phyloP scores from a whole-genome alignment of 208 protist genomes.

The Leishmania amazonensis region DNA sequence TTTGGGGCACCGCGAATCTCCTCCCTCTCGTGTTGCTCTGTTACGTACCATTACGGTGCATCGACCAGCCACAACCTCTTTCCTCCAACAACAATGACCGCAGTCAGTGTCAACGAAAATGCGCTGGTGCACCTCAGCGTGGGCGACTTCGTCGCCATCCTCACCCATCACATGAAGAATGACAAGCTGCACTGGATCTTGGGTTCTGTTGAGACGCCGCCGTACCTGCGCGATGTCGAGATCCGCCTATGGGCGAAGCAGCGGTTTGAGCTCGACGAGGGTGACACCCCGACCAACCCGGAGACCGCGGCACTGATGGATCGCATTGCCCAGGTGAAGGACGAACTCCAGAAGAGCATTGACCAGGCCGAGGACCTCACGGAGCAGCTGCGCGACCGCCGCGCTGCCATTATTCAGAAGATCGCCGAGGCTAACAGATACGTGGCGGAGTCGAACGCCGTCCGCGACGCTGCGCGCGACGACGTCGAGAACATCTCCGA shows the following conservation, averaged over 20 bases:
- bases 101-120: conserved; percentile 28
- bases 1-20: neutral
- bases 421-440: conserved; percentile 64
- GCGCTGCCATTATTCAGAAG: conserved; percentile 56
- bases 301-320: conserved; percentile 68
- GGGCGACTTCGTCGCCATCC: conserved; percentile 76
- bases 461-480: conserved; percentile 54
- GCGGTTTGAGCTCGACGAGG: conserved; percentile 42
- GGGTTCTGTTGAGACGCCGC: conserved; percentile 65
- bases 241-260: conserved; percentile 73
- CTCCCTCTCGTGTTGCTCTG: neutral
- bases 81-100: conserved; percentile 10
- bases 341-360: conserved; percentile 66
- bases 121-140: conserved; percentile 55
- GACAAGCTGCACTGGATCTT: conserved; percentile 79
- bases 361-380: conserved; percentile 64
- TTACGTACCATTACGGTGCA: neutral
- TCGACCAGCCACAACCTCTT: neutral
- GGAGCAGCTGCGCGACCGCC: conserved; percentile 56
- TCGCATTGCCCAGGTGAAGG: conserved; percentile 54
- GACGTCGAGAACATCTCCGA: conserved; percentile 84
- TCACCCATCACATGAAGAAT: conserved; percentile 57
- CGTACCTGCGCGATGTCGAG: conserved; percentile 76
- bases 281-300: conserved; percentile 40
- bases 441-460: conserved; percentile 64